Base-by-base conservation (phyloP, 495 filamentous ascomycete species). In the Lepraria neglecta region DNA sequence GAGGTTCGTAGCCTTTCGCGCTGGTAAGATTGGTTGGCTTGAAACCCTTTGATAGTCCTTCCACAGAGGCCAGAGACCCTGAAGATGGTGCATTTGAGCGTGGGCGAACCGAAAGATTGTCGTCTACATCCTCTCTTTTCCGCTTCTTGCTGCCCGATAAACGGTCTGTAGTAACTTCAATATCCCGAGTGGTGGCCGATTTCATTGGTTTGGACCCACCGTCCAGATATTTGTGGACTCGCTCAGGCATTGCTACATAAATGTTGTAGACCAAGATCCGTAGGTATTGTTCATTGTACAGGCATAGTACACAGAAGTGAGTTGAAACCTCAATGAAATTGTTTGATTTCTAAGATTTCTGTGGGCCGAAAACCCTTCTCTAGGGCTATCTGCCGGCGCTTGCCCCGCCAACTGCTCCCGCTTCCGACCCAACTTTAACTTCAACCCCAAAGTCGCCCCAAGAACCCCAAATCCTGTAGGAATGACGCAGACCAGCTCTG, bases 231-330 rank as follows among this genome's bases (percentile, higher is more conserved):
- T 66, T 77, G 59, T 71, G 71, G 11, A 76, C 73, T 60, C 70
- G 74, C 69, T 83, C 79, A 14, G 80, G 80, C 81, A 84, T 84
- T 54, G 45, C 6, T 21, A 7, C 38, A 9, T 33, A 15, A 2
- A 21, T 0, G 0, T 11, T 10, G 3, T 10, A 40, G 1, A 0
- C 30, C 2, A 19, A 3, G 2, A 45, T 21, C 14, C 9, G 35
- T 38, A 1, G 10, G 9, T 2, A 33, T 0, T n/a, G 17, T 4
- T 33, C 6, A 27, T 31, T 10, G n/a, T 17, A 19, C 0, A 21
- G 28, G 33, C 33, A 35, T 2, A 9, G 28, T n/a, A 6, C 17
- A 3, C 3, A 21, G 17, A 11, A 38, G 31, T 1, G 17, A 11
- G 17, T 6, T 1, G n/a, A 19, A 3, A 38, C 33, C 33, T 11